phyloP scores from a whole-genome alignment of 306 rosid species.

The Alnus glutinosa region DNA sequence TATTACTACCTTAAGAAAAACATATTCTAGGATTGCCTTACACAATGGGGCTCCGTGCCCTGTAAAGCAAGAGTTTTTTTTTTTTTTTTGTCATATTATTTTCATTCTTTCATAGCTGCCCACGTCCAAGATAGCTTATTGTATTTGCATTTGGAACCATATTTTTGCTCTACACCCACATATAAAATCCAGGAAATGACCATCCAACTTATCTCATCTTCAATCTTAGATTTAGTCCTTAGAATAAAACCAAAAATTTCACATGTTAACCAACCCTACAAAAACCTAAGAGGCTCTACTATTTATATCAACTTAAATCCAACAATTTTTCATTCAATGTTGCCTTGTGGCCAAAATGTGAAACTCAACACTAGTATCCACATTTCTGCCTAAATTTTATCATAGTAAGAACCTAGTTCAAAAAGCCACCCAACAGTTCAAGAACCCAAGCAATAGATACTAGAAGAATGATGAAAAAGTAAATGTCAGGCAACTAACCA shows the following conservation, averaged over 20 bases:
- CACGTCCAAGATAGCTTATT: not conserved
- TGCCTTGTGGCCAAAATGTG: not conserved
- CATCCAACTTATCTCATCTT: not conserved
- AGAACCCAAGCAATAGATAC: constrained; percentile 22
- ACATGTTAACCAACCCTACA: not conserved
- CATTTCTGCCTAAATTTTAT: not conserved
- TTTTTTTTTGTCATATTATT: not conserved
- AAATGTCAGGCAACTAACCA: constrained; percentile 48
- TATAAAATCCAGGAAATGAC: not conserved
- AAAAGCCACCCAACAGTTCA: constrained; percentile 25
- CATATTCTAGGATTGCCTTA: not conserved
- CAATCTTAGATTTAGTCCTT: not conserved
- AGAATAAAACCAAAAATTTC: not conserved
- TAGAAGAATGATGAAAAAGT: constrained; percentile 13
- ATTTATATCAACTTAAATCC: not conserved
- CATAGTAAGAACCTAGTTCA: not conserved
- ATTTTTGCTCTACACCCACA: not conserved
- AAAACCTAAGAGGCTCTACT: not conserved
- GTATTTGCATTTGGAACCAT: not conserved
- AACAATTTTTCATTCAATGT: not conserved
- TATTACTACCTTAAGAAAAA: not conserved
- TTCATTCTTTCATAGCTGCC: not conserved
- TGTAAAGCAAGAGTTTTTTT: not conserved
- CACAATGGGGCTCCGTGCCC: not conserved
- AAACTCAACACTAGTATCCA: not conserved